These are phyloP conservation scores for Phytophthora sojae DNA, from an alignment of 352 stramenopile species.

Conservation along the genomic window DNA sequence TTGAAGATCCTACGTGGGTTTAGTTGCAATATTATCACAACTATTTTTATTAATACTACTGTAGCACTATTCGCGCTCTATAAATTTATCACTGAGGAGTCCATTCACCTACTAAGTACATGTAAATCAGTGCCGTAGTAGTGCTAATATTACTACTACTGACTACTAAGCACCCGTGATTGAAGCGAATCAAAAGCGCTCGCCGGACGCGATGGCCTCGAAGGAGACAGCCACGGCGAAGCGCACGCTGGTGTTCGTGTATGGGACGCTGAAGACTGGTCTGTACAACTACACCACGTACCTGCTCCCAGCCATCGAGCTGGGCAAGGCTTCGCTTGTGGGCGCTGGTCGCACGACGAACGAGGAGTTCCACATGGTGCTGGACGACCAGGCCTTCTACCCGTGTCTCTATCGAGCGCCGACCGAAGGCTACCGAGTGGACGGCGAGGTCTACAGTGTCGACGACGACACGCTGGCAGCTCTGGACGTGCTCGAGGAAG, in stretches of 20 bases:
- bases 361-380: conserved; percentile 65
- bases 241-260: conserved; percentile 76
- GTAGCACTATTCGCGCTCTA: too few relatives aligned
- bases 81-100: too few relatives aligned
- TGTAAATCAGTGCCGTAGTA: too few relatives aligned
- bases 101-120: too few relatives aligned
- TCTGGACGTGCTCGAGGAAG: conserved; percentile 69
- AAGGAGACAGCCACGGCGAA: not conserved
- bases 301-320: conserved; percentile 53
- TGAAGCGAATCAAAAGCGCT: not conserved
- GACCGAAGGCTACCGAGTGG: conserved; percentile 47
- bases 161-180: too few relatives aligned
- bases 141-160: too few relatives aligned
- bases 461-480: conserved; percentile 61
- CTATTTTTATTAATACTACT: too few relatives aligned
- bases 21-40: too few relatives aligned
- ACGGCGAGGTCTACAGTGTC: conserved; percentile 70
- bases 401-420: conserved; percentile 68
- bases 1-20: too few relatives aligned
- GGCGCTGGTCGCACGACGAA: conserved; percentile 46
- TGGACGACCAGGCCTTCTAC: conserved; percentile 68
- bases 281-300: conserved; percentile 81
- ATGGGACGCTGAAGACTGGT: conserved; percentile 81
- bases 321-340: conserved; percentile 61
- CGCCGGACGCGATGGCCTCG: conserved; percentile 16